A percentile compares a stretch with the other conserved stretches of the same genome.
These are phyloP conservation scores for Rhodomyrtus tomentosa DNA, from an alignment of 345 rosid species.

Conservation along the genomic window DNA sequence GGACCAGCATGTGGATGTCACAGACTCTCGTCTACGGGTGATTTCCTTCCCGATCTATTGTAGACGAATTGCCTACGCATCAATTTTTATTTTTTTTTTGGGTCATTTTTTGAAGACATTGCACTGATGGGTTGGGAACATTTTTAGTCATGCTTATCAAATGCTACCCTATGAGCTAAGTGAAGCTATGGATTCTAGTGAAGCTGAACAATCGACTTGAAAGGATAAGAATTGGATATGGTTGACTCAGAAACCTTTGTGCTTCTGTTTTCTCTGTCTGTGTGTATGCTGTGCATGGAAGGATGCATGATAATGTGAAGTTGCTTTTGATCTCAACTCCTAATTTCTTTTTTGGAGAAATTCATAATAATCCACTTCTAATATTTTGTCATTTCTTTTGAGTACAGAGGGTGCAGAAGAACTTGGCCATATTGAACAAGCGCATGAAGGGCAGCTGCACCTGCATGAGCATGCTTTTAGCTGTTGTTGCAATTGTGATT, in stretches of 20 bases:
- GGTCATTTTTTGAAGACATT: neutral
- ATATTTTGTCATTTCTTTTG: neutral
- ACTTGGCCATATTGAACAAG: constrained; percentile 26
- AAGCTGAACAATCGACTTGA: neutral
- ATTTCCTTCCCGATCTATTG: neutral
- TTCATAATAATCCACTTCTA: neutral
- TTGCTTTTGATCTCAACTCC: neutral
- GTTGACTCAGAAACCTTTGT: neutral
- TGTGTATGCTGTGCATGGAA: neutral
- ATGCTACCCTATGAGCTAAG: neutral
- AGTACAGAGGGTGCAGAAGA: constrained; percentile 32
- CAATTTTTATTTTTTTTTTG: neutral
- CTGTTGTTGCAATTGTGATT: constrained; percentile 21
- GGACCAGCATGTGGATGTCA: constrained; percentile 32
- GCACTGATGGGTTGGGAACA: neutral
- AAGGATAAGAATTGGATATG: neutral
- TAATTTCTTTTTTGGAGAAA: neutral
- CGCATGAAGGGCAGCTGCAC: constrained; percentile 27
- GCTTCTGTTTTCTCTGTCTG: neutral
- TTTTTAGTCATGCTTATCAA: neutral
- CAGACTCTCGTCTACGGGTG: constrained; percentile 30
- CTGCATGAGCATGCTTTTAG: constrained; percentile 23
- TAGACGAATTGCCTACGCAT: neutral
- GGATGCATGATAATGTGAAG: neutral
- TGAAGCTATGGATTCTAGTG: neutral